A percentile compares a stretch with the other conserved stretches of the same genome.
phyloP scores from a whole-genome alignment of 306 rosid species.

The Ormosia semicastrata region DNA sequence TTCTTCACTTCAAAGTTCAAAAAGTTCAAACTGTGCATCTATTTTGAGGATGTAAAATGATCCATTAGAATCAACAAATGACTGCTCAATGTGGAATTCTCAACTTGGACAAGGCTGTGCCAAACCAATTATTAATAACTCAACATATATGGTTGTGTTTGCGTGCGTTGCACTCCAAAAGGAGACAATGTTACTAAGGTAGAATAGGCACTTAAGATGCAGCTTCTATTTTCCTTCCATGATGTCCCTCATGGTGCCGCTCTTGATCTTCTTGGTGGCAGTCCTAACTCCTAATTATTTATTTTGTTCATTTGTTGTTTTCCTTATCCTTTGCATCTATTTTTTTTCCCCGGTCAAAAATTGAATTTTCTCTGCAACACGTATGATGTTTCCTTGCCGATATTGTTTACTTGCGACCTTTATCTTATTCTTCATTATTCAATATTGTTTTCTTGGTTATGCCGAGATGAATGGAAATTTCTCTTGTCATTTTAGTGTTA shows the following conservation, averaged over 20 bases:
- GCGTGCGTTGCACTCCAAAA: background rate
- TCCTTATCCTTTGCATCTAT: background rate
- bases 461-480: background rate
- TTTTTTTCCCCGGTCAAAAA: background rate
- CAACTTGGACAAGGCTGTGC: background rate
- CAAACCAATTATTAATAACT: background rate
- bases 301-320: no score
- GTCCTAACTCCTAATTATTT: no score
- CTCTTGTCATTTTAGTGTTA: background rate
- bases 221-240: no score
- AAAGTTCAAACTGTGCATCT: no score
- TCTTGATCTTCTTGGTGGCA: no score
- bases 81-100: background rate
- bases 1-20: background rate
- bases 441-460: background rate
- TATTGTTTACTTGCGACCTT: background rate
- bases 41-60: background rate
- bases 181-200: background rate
- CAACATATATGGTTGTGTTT: background rate
- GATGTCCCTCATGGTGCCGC: no score
- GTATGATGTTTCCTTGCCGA: background rate
- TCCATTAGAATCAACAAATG: conserved; percentile 10
- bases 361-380: background rate
- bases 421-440: no score
- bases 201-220: background rate